phyloP scores from a whole-genome alignment of 108 stramenopile species.

The Nannochloropsis gaditana region DNA sequence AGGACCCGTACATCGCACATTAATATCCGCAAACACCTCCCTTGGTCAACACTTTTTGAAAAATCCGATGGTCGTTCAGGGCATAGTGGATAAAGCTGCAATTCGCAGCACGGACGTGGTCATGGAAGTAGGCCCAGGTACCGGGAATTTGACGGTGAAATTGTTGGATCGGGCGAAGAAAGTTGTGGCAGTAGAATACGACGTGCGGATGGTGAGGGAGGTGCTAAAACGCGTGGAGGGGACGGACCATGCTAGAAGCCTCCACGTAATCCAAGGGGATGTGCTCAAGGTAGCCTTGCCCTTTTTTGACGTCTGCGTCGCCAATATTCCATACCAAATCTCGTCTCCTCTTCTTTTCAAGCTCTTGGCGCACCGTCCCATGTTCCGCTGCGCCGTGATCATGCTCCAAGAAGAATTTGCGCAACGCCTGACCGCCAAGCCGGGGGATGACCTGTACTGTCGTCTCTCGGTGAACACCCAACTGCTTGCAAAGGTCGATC shows the following conservation, averaged over 20 bases:
- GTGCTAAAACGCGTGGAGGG: conserved; percentile 94
- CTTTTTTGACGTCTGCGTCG: conserved; percentile 94
- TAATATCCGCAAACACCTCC: conserved; percentile 65
- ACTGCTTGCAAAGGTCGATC: conserved; percentile 92
- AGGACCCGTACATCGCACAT: conserved; percentile 40
- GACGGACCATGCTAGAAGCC: conserved; percentile 63
- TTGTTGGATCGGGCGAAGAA: conserved; percentile 76
- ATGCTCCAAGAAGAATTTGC: conserved; percentile 99
- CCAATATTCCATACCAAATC: conserved; percentile 95
- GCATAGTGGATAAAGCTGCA: conserved; percentile 84
- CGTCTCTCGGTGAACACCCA: conserved; percentile 95
- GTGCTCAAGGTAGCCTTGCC: conserved; percentile 89
- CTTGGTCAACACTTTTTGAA: conserved; percentile 98
- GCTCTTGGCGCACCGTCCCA: conserved; percentile 81
- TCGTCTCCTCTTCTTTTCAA: conserved; percentile 90
- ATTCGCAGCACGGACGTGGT: conserved; percentile 76
- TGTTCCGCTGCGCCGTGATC: conserved; percentile 97
- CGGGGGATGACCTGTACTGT: conserved; percentile 92
- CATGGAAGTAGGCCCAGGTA: conserved; percentile 84
- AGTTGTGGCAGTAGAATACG: conserved; percentile 92
- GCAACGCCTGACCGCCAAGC: conserved; percentile 77
- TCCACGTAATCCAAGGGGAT: conserved; percentile 90
- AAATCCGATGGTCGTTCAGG: conserved; percentile 95
- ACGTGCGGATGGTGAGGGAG: conserved; percentile 93
- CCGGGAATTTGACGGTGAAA: conserved; percentile 97